Evolutionary conservation across 2,329 filamentous ascomycete genomes (phyloP).

Genomic region (Fusarium pseudonygamai): DNA sequence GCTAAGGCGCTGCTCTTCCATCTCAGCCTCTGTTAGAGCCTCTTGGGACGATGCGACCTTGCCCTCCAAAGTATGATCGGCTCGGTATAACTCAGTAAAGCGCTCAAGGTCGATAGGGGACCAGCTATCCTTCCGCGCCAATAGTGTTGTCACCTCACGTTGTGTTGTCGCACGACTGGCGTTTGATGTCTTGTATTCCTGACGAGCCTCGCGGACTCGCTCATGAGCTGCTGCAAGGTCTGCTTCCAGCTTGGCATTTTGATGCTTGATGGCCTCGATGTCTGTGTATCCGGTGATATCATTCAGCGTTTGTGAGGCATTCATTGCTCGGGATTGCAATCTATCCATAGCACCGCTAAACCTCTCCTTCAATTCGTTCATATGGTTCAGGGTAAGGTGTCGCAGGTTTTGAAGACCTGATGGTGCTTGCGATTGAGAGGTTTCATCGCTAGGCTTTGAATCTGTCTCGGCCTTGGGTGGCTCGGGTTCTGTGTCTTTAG

Average conservation of each 20-base stretch:
- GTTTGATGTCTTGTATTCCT: constrained; percentile 84
- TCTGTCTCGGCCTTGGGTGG: constrained; percentile 8
- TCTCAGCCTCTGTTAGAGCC: constrained; percentile 78
- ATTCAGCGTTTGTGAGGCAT: constrained; percentile 89
- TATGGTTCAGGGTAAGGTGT: constrained; percentile 46
- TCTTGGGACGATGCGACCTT: constrained; percentile 78
- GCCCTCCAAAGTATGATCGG: constrained; percentile 92
- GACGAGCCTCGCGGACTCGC: constrained; percentile 76
- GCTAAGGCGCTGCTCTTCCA: constrained; percentile 79
- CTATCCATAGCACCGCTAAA: constrained; percentile 79
- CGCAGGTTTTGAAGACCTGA: constrained; percentile 45
- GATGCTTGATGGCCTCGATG: constrained; percentile 84
- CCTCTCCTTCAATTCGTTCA: constrained; percentile 47
- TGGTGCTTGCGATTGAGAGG: constrained; percentile 2
- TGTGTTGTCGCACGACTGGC: constrained; percentile 86
- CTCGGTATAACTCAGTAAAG: constrained; percentile 91
- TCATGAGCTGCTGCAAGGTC: constrained; percentile 68
- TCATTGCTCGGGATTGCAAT: constrained; percentile 83
- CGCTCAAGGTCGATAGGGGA: constrained; percentile 86
- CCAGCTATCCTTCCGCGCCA: constrained; percentile 96
- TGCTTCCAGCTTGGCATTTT: constrained; percentile 75
- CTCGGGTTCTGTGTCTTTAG: constrained; percentile 4
- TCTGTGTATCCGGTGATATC: constrained; percentile 93
- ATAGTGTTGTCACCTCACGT: constrained; percentile 91
- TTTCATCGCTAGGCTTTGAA: constrained; percentile 7